phyloP scores from a whole-genome alignment of 1,284 basidiomycete species.

The Boletellus sp. region DNA sequence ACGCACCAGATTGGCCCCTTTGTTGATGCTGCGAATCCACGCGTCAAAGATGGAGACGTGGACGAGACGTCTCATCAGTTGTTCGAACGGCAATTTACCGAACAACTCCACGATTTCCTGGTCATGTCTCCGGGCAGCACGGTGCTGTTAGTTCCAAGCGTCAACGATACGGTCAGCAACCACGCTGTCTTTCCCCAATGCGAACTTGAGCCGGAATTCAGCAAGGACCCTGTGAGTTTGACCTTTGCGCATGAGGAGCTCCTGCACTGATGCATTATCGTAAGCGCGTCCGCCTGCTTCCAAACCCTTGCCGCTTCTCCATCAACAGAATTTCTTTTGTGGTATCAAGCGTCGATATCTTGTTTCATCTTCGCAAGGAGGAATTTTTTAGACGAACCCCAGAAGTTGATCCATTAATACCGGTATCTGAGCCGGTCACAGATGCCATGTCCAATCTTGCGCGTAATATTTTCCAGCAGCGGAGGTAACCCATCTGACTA shows the following conservation, averaged over 20 bases:
- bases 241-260: not conserved
- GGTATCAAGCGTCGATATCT: conserved; percentile 76
- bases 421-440: conserved; percentile 45
- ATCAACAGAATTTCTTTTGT: conserved; percentile 84
- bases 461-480: conserved; percentile 81
- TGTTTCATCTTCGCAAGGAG: conserved; percentile 87
- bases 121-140: conserved; percentile 63
- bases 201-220: conserved; percentile 51
- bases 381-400: conserved; percentile 74
- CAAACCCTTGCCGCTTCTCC: conserved; percentile 84
- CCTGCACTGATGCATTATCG: not conserved
- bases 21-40: conserved; percentile 72
- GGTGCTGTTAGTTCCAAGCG: conserved; percentile 77
- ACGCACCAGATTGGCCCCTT: conserved; percentile 81
- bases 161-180: conserved; percentile 75
- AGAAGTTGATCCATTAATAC: conserved; percentile 51
- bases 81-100: conserved; percentile 67
- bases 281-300: conserved; percentile 74
- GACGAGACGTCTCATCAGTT: conserved; percentile 64
- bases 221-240: conserved; percentile 46
- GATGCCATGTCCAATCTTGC: conserved; percentile 80
- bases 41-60: conserved; percentile 69
- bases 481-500: conserved; percentile 52
- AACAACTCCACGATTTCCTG: conserved; percentile 59
- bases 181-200: conserved; percentile 90